Evolutionary conservation across 768 basidiomycete genomes (phyloP).

Genomic region (Xerocomellus chrysenteron): DNA sequence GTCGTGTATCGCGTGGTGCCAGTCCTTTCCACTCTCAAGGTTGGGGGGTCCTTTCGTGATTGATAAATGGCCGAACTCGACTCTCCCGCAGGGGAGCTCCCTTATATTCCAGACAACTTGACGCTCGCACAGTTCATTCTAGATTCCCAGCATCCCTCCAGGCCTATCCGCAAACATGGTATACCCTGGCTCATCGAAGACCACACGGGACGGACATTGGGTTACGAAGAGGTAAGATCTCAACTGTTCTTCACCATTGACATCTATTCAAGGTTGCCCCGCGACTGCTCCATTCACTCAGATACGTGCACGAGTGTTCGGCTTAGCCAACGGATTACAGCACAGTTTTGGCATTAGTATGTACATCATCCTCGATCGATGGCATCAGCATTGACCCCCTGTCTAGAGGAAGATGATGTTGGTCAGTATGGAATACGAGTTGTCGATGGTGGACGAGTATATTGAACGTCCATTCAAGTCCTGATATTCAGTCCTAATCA

Average conservation of each 20-base stretch:
- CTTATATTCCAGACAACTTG: constrained; percentile 39
- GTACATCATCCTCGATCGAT: constrained; percentile 8
- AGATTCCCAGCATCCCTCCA: constrained; percentile 33
- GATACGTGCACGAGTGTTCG: constrained; percentile 37
- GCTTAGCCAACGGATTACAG: constrained; percentile 39
- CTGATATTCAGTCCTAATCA: constrained; percentile 68
- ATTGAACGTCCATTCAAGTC: constrained; percentile 39
- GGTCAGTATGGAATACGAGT: constrained; percentile 26
- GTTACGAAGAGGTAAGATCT: constrained; percentile 37
- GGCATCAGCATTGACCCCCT: neutral
- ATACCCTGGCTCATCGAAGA: constrained; percentile 45
- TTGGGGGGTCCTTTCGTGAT: too few species aligned
- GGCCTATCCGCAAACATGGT: constrained; percentile 24
- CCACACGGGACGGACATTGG: constrained; percentile 34
- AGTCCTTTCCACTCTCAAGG: neutral
- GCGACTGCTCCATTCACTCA: constrained; percentile 5
- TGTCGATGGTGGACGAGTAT: neutral
- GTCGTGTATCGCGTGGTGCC: too few species aligned
- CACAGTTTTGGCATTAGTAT: constrained; percentile 35
- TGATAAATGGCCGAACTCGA: constrained; percentile 27
- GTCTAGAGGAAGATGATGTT: constrained; percentile 38
- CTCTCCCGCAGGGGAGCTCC: constrained; percentile 29
- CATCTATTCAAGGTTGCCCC: neutral
- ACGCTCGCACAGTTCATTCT: constrained; percentile 39
- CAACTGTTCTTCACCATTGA: neutral